phyloP scores from a whole-genome alignment of 805 yeast genomes.

The Wickerhamomyces xylosicus region DNA sequence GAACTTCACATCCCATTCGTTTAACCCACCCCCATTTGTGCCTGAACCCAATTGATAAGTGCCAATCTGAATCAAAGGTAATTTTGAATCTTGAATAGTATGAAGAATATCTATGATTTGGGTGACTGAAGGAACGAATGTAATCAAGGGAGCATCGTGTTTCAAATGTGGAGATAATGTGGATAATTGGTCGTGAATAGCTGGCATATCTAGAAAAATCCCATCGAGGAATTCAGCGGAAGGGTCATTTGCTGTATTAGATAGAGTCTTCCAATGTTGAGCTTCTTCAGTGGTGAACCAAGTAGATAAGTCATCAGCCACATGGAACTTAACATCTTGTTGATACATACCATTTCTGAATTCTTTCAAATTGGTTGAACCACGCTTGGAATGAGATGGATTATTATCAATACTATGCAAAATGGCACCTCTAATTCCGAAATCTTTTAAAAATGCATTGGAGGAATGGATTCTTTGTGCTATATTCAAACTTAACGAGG shows the following conservation, averaged over 20 bases:
- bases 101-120: conserved; percentile 33
- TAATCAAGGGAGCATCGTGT: conserved; percentile 31
- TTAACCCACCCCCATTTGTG: conserved; percentile 35
- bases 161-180: conserved; percentile 24
- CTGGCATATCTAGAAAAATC: conserved; percentile 38
- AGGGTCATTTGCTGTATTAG: conserved; percentile 13
- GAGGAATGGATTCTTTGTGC: conserved; percentile 33
- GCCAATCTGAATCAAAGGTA: conserved; percentile 26
- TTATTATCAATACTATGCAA: conserved; percentile 35
- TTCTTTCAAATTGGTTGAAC: conserved; percentile 26
- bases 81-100: conserved; percentile 18
- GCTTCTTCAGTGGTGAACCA: conserved; percentile 26
- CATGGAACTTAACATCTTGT: conserved; percentile 35
- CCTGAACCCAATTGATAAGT: conserved; percentile 36
- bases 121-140: conserved; percentile 39
- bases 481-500: conserved; percentile 36
- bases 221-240: conserved; percentile 28
- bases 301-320: conserved; percentile 27
- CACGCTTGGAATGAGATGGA: conserved; percentile 29
- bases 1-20: conserved; percentile 39
- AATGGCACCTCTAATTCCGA: conserved; percentile 29
- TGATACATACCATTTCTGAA: conserved; percentile 33
- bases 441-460: conserved; percentile 24
- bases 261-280: conserved; percentile 15
- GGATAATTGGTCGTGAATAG: conserved; percentile 25